Percentiles rank a stretch among this genome's conserved stretches.
phyloP scores from a whole-genome alignment of 1,284 basidiomycete genomes.

The Heterobasidion annosum region DNA sequence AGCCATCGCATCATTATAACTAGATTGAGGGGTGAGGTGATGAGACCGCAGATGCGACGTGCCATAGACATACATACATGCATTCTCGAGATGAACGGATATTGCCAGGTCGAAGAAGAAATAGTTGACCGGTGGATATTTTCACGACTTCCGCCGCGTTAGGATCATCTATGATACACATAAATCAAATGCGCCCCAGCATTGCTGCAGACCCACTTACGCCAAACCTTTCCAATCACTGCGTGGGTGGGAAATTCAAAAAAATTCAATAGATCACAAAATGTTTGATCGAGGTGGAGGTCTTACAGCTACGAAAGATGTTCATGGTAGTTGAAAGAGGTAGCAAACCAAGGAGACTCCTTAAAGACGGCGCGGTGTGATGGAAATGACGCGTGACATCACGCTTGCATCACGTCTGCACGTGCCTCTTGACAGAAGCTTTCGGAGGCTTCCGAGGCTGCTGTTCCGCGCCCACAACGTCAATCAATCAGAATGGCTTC shows the following conservation, averaged over 20 bases:
- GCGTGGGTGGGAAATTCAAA: background rate
- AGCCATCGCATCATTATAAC: slow-evolving; percentile 93
- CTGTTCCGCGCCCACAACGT: background rate
- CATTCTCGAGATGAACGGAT: slow-evolving; percentile 92
- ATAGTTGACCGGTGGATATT: slow-evolving; percentile 88
- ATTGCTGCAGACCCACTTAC: slow-evolving; percentile 38
- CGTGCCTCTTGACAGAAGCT: too few relatives aligned
- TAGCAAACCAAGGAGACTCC: slow-evolving; percentile 4
- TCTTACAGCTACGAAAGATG: slow-evolving; percentile 77
- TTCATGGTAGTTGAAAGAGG: slow-evolving; percentile 42
- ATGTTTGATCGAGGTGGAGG: background rate
- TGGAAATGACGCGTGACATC: slow-evolving; percentile 14
- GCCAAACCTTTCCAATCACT: slow-evolving; percentile 95
- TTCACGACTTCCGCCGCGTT: slow-evolving; percentile 92
- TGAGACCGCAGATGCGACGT: too few relatives aligned
- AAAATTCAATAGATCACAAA: background rate
- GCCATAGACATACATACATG: slow-evolving; percentile 74
- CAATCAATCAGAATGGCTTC: background rate
- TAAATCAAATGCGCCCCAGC: background rate
- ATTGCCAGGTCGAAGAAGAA: slow-evolving; percentile 84
- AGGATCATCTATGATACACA: slow-evolving; percentile 50
- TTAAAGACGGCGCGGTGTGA: slow-evolving; percentile 13
- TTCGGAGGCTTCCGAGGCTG: background rate
- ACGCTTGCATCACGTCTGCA: background rate
- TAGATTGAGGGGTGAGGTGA: slow-evolving; percentile 19